Conservation (phyloP, 768 basidiomycete species). For the Tricholoma flavovirens region DNA sequence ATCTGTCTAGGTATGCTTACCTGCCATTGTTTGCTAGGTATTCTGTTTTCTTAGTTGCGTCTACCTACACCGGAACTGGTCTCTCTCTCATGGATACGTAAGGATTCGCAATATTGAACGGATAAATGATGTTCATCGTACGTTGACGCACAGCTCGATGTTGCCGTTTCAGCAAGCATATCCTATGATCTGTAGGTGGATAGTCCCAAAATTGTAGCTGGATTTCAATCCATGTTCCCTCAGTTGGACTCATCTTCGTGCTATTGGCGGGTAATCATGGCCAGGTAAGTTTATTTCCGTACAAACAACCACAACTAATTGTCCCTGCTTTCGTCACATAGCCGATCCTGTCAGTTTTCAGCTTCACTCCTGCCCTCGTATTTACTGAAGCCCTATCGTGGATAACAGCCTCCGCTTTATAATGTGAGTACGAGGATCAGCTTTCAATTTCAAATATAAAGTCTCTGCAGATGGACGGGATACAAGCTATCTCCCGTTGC, state of each 20-base stretch:
- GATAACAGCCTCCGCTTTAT: slow-evolving; percentile 48
- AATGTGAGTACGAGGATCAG: slow-evolving; percentile 37
- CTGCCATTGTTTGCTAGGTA: slow-evolving; percentile 27
- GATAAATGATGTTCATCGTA: not conserved
- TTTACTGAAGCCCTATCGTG: not conserved
- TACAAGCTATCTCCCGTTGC: slow-evolving; percentile 42
- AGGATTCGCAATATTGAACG: slow-evolving; percentile 7
- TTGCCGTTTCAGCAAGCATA: slow-evolving; percentile 65
- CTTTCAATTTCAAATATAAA: not conserved
- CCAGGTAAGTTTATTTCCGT: slow-evolving; percentile 35
- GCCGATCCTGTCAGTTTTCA: slow-evolving; percentile 55
- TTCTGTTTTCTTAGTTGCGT: slow-evolving; percentile 38
- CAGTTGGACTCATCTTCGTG: slow-evolving; percentile 50
- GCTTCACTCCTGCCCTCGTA: not conserved
- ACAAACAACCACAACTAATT: not conserved
- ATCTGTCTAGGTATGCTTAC: not conserved
- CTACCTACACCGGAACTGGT: slow-evolving; percentile 61
- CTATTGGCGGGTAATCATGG: slow-evolving; percentile 79
- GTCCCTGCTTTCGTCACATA: slow-evolving; percentile 14
- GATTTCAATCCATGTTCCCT: not conserved
- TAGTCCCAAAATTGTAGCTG: not conserved
- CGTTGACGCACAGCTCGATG: slow-evolving; percentile 45
- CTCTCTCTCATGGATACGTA: slow-evolving; percentile 59
- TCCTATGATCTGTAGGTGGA: slow-evolving; percentile 46
- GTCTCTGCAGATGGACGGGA: slow-evolving; percentile 47